Conservation (phyloP, 768 basidiomycete genomes). For the Mycena haematopus region DNA sequence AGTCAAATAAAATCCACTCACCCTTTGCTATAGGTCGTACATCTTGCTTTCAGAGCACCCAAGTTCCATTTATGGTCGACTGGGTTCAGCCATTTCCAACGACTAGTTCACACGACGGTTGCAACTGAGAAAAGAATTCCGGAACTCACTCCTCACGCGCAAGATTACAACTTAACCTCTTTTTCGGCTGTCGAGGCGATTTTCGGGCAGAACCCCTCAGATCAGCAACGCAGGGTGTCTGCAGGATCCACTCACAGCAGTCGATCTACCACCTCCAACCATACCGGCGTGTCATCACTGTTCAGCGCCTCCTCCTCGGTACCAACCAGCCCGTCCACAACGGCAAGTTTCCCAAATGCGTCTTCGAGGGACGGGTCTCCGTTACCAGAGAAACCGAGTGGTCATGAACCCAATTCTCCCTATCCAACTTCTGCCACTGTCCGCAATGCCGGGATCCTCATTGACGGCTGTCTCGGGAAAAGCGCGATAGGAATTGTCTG, state of each 20-base stretch:
- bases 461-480: neutral
- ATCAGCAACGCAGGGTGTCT: constrained; percentile 14
- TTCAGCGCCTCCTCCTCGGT: constrained; percentile 12
- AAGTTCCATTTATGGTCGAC: constrained; percentile 13
- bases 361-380: constrained; percentile 15
- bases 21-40: neutral
- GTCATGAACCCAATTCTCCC: neutral
- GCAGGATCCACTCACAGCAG: constrained; percentile 16
- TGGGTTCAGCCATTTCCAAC: constrained; percentile 15
- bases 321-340: constrained; percentile 16
- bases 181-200: neutral
- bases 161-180: neutral
- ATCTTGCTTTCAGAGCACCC: constrained; percentile 15
- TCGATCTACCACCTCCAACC: constrained; percentile 6
- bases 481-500: constrained; percentile 13
- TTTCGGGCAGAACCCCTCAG: no score
- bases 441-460: constrained; percentile 8
- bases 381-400: constrained; percentile 2
- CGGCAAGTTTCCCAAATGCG: neutral
- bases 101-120: neutral
- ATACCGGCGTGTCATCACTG: neutral
- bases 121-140: no score
- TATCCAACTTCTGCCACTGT: neutral
- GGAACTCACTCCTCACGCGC: neutral
- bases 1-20: neutral